Percentiles rank a stretch among this genome's conserved stretches.
Conservation (phyloP, 1,284 basidiomycete species). For the Ceratobasidium sp. region DNA sequence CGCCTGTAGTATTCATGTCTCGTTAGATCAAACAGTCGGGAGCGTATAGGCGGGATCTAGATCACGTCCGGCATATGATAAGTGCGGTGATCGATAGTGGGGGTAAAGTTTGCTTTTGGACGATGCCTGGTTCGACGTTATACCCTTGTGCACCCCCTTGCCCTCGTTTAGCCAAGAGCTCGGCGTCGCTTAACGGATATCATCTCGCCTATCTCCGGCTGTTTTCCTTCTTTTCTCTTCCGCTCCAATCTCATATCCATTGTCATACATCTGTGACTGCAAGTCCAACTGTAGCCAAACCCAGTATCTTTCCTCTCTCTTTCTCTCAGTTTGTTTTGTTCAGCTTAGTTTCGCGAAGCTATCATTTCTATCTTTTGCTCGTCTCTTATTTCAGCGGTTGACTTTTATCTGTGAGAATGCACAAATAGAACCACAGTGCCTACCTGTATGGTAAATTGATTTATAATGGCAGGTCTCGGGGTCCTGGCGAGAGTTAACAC, state of each 20-base stretch:
- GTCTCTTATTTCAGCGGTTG: neutral
- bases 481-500: no score
- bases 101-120: neutral
- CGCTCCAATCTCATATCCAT: neutral
- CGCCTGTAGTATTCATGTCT: neutral
- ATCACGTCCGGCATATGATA: neutral
- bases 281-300: constrained; percentile 26
- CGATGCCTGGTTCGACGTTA: neutral
- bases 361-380: neutral
- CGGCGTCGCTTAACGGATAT: neutral
- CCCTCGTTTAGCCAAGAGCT: neutral
- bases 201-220: constrained; percentile 12
- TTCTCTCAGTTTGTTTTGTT: constrained; percentile 12
- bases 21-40: neutral
- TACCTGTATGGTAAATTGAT: no score
- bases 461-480: no score
- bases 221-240: neutral
- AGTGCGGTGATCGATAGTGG: neutral
- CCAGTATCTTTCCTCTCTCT: constrained; percentile 9
- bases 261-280: constrained; percentile 18
- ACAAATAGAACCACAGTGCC: neutral
- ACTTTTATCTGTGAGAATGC: neutral
- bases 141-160: constrained; percentile 5
- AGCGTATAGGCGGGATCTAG: constrained; percentile 7
- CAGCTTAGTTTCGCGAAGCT: neutral